phyloP scores from a whole-genome alignment of 2,329 filamentous ascomycete genomes.

The Calonectria multiphialidica region DNA sequence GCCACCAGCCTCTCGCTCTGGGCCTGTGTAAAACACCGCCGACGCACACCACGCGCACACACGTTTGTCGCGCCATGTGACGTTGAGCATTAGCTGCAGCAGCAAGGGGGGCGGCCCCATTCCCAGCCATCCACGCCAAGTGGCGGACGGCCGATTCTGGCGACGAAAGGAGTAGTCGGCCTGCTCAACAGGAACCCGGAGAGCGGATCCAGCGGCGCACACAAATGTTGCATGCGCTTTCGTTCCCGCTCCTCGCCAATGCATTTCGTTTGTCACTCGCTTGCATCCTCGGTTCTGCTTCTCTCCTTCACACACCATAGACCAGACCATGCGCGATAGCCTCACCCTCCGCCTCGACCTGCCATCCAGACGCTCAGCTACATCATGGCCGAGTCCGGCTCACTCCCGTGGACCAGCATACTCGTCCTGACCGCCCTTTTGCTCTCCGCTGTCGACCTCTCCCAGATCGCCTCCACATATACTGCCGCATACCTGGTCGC shows the following conservation, averaged over 20 bases:
- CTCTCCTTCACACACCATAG: constrained; percentile 28
- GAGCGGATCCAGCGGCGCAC: constrained; percentile 36
- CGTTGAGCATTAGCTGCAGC: constrained; percentile 40
- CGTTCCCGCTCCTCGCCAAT: constrained; percentile 40
- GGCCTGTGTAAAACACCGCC: constrained; percentile 13
- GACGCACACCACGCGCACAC: constrained; percentile 13
- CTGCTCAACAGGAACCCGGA: constrained; percentile 28
- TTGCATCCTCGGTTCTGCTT: constrained; percentile 37
- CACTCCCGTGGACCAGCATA: constrained; percentile 68
- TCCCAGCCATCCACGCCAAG: constrained; percentile 44
- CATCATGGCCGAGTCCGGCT: constrained; percentile 64
- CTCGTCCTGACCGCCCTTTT: constrained; percentile 69
- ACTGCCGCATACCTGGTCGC: constrained; percentile 68
- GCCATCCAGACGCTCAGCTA: constrained; percentile 45
- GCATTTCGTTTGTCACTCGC: constrained; percentile 24
- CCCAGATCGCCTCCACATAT: constrained; percentile 65
- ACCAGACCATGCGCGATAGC: constrained; percentile 45
- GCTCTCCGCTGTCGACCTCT: constrained; percentile 66
- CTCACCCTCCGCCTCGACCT: constrained; percentile 41
- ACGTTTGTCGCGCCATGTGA: constrained; percentile 38
- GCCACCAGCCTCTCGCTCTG: constrained; percentile 22
- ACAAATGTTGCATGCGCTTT: constrained; percentile 38
- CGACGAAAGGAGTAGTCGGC: constrained; percentile 38
- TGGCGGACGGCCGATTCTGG: constrained; percentile 35
- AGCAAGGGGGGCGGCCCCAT: constrained; percentile 33